Evolutionary conservation across 768 basidiomycete species (phyloP).

Genomic region (Ramaria sp.): DNA sequence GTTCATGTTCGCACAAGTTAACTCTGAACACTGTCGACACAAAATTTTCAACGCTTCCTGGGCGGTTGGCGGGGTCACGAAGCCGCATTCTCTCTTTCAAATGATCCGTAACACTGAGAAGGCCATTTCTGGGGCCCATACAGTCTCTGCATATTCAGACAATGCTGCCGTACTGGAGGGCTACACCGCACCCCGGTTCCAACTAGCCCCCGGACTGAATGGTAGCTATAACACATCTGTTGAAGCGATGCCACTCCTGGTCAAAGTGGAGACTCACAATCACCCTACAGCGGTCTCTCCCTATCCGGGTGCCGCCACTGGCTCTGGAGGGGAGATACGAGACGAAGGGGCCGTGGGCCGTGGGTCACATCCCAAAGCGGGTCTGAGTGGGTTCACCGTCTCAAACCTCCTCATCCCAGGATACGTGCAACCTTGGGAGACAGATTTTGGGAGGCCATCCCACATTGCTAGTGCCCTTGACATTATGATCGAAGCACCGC

Average conservation of each 20-base stretch:
- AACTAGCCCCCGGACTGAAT: conserved; percentile 27
- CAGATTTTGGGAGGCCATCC: conserved; percentile 77
- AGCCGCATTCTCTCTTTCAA: conserved; percentile 74
- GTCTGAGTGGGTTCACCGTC: conserved; percentile 84
- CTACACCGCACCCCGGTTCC: conserved; percentile 63
- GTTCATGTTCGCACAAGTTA: conserved; percentile 99
- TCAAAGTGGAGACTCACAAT: conserved; percentile 99
- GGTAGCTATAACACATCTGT: conserved; percentile 42
- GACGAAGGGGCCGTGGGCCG: conserved; percentile 95
- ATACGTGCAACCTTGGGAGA: conserved; percentile 91
- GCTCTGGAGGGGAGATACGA: conserved; percentile 96
- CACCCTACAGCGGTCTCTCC: conserved; percentile 98
- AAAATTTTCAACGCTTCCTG: conserved; percentile 99
- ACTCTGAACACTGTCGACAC: conserved; percentile 99
- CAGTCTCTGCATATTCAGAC: conserved; percentile 95
- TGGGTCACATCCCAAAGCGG: conserved; percentile 95
- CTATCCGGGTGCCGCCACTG: conserved; percentile 96
- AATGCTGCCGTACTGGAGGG: conserved; percentile 94
- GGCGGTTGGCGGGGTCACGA: conserved; percentile 66
- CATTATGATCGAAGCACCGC: conserved; percentile 94
- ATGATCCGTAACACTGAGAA: conserved; percentile 98
- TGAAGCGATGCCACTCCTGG: conserved; percentile 79
- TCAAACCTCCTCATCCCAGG: conserved; percentile 91
- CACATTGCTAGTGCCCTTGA: conserved; percentile 92
- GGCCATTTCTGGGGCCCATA: conserved; percentile 50